Evolutionary conservation across 140 eudicot species (phyloP), one percentile per base, ranked within the genome.

Genomic region (Senecio squalidus): DNA sequence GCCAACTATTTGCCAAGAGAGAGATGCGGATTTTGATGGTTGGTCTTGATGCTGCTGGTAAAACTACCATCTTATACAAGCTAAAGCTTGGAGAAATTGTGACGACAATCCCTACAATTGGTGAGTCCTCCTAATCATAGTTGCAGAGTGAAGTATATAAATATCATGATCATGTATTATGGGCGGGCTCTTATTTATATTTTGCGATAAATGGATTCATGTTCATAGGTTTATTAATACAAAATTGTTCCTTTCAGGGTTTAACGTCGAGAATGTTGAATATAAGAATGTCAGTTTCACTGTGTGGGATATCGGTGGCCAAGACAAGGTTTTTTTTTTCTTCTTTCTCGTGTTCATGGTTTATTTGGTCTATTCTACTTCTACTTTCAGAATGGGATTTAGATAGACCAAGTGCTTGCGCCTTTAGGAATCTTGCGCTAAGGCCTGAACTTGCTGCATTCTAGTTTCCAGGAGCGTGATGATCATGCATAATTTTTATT

Each of bases 31-130:
- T 50, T 25, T 50, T 50, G 21, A 50, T 50, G 57, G 34, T 50
- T 4, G 57, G 57, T 50, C 57, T 50, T n/a, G 57, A 50, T 25
- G 57, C 57, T 50, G 57, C 57, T 50, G 57, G 57, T 24, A 50
- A 50, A 25, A 50, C 57, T 24, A 50, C 57, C 34, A 50, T 50
- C 57, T 50, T 50, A 13, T 50, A 50, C 36, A 50, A 25, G 57
- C 34, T 50, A 50, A 50, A 50, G 36, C 30, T 50, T 25, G 57
- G 57, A 25, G 57, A 14, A 25, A 50, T 50, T 11, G 57, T 50
- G 20, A 50, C 36, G 5, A 50, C 57, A 25, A 14, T 50, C 34
- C 57, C 57, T 25, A 24, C 57, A 5, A 50, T 50, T 5, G 57
- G 57, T 50, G 13, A 11, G 55, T 21, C 17, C 2, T 48, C 11